Evolutionary conservation across 768 basidiomycete species (phyloP).

Genomic region (Dioszegia hungarica): DNA sequence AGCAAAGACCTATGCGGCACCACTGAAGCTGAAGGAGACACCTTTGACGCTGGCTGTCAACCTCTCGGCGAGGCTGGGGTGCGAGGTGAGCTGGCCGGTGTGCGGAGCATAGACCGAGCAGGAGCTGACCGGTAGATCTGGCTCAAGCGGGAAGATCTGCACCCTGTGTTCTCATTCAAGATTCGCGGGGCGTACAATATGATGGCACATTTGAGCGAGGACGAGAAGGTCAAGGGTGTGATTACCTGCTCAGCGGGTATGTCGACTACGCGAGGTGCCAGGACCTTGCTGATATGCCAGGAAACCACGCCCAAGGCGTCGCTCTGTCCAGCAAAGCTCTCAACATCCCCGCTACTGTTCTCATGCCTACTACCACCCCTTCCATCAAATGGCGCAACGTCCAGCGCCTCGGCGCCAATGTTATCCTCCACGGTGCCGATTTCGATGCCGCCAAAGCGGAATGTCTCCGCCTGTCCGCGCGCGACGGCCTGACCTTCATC

Average conservation of each 20-base stretch:
- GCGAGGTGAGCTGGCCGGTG: constrained; percentile 56
- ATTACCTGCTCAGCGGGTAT: constrained; percentile 96
- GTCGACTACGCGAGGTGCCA: constrained; percentile 50
- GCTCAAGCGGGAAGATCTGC: constrained; percentile 95
- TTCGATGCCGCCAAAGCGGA: constrained; percentile 96
- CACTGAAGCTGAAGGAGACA: constrained; percentile 54
- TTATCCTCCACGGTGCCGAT: constrained; percentile 82
- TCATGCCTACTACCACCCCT: constrained; percentile 94
- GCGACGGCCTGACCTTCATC: constrained; percentile 77
- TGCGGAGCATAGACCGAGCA: too few relatives aligned
- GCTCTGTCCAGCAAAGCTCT: constrained; percentile 87
- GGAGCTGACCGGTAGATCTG: constrained; percentile 56
- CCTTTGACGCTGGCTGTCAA: constrained; percentile 82
- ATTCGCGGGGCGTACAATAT: constrained; percentile 98
- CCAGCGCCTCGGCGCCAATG: constrained; percentile 88
- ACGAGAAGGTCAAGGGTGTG: constrained; percentile 95
- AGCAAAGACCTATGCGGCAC: constrained; percentile 49
- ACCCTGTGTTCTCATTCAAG: constrained; percentile 95
- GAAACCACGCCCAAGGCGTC: constrained; percentile 98
- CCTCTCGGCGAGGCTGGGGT: constrained; percentile 80
- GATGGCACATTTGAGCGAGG: constrained; percentile 80
- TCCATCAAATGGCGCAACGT: constrained; percentile 95
- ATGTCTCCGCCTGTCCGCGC: constrained; percentile 74
- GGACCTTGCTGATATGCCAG: constrained; percentile 51
- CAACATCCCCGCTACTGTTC: constrained; percentile 91